Conservation (phyloP, 495 filamentous ascomycete species). For the Penicillium ucsense region DNA sequence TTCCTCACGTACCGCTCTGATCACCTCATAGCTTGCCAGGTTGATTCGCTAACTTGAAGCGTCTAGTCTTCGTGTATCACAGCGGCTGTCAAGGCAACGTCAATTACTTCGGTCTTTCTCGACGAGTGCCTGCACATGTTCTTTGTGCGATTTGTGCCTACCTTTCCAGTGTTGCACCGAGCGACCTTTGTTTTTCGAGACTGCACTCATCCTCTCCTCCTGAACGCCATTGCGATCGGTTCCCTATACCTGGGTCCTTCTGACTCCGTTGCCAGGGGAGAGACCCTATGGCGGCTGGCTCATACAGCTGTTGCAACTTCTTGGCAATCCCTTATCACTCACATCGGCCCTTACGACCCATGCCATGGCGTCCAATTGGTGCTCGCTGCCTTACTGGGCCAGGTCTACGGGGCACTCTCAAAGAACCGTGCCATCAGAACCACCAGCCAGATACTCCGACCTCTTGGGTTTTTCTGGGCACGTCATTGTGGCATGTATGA, state of each 20-base stretch:
- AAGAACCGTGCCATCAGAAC: slow-evolving; percentile 37
- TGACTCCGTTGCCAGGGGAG: slow-evolving; percentile 36
- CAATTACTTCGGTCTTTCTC: slow-evolving; percentile 39
- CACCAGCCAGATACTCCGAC: slow-evolving; percentile 39
- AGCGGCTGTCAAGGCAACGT: slow-evolving; percentile 36
- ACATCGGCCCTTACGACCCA: slow-evolving; percentile 36
- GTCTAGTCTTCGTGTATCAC: slow-evolving; percentile 36
- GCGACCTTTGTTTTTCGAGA: slow-evolving; percentile 42
- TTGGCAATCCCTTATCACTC: slow-evolving; percentile 40
- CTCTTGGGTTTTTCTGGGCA: slow-evolving; percentile 41
- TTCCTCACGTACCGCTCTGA: not conserved
- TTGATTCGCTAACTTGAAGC: not conserved
- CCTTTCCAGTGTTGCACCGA: slow-evolving; percentile 39
- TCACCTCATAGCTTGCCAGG: not conserved
- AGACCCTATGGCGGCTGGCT: slow-evolving; percentile 38
- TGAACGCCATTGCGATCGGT: slow-evolving; percentile 42
- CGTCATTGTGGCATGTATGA: slow-evolving; percentile 38
- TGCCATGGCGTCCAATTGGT: slow-evolving; percentile 40
- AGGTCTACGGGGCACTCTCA: slow-evolving; percentile 38
- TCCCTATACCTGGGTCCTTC: slow-evolving; percentile 40
- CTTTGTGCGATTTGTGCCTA: slow-evolving; percentile 40
- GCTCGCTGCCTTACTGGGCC: slow-evolving; percentile 35
- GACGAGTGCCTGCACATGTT: slow-evolving; percentile 44
- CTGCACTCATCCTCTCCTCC: slow-evolving; percentile 35
- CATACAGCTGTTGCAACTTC: slow-evolving; percentile 41